phyloP scores from a whole-genome alignment of 2,329 filamentous ascomycete genomes.

The Colletotrichum lini region DNA sequence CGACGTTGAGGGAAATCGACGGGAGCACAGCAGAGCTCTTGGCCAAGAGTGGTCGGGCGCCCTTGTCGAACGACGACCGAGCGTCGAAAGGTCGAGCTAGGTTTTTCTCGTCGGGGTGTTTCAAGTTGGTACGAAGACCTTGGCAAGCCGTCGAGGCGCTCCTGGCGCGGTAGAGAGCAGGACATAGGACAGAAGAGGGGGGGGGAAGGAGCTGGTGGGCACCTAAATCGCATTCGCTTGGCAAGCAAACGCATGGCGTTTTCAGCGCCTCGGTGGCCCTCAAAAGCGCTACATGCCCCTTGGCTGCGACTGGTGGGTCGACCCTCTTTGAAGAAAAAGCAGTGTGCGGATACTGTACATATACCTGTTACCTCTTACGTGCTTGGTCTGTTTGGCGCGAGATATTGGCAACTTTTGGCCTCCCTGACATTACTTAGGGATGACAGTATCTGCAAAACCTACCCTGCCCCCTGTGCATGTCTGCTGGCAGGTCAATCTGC shows the following conservation, averaged over 20 bases:
- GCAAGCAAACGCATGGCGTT: conserved; percentile 4
- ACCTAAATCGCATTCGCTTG: conserved; percentile 1
- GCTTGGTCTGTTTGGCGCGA: not conserved
- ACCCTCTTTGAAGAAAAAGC: not conserved
- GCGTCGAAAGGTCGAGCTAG: conserved; percentile 28
- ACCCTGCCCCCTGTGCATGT: not conserved
- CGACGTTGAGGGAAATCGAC: not conserved
- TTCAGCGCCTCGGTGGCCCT: not conserved
- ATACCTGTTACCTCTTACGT: no score
- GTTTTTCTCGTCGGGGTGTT: conserved; percentile 32
- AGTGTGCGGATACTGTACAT: no score
- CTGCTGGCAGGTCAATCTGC: not conserved
- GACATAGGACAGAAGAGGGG: not conserved
- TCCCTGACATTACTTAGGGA: not conserved
- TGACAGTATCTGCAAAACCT: conserved; percentile 7
- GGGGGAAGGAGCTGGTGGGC: not conserved
- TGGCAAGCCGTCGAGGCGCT: conserved; percentile 30
- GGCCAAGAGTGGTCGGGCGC: not conserved
- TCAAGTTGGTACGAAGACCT: conserved; percentile 39
- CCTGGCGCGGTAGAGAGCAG: conserved; percentile 14
- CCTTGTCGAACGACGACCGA: conserved; percentile 38
- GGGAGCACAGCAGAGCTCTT: not conserved
- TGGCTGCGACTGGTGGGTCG: not conserved
- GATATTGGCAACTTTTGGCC: conserved; percentile 12
- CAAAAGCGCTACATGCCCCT: not conserved